Base-by-base conservation (phyloP, 2,329 filamentous ascomycete species). In the Beauveria australis region DNA sequence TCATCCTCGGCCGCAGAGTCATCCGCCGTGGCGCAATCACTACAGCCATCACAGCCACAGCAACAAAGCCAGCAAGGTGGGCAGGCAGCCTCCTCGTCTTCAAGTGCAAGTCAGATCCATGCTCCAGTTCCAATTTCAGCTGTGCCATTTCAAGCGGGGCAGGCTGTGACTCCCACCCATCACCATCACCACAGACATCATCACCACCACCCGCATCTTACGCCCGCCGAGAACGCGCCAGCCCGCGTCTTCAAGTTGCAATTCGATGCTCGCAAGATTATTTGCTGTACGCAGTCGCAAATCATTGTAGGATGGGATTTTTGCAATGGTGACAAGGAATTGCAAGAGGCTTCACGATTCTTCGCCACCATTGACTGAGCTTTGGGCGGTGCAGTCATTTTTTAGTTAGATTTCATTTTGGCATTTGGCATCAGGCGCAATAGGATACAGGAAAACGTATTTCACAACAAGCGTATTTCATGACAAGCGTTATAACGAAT, bases 251-350 rank as follows among this genome's bases (percentile, higher is more conserved):
- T 97, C 79, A 99, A 99, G 74, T 79, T 97, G 41, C 94, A 99
- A 72, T 99, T 97, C 67, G 94, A 99, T 71, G 90, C 92, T 1
- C 84, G 92, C 24, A 87, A 92, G 67, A 95, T 99, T 66, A 89
- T 99, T 59, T 97, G 92, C 76, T 97, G 93, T 71, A 94, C 89
- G 65, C 92, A 97, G 72, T 91, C 94, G 61, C 87, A 87, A 44
- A 86, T 89, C 18, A 97, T 99, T 69, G 91, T 97, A 0, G 94
- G 92, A 0, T 99, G 94, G 94, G 94, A 99, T 73, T 99, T 97
- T 79, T 94, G 92, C 62, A 91, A 92, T 66, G 88, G 85, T 5
- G 92, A 99, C 65, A 75, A 82, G 60, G 89, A 95, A 66, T 82
- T 97, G 58, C 84, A 91, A 60, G 87, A 90, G 70, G 89, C 88